Evolutionary conservation across 768 basidiomycete species (phyloP), one percentile per base, ranked within the genome.

Genomic region (Arthromyces matolae): DNA sequence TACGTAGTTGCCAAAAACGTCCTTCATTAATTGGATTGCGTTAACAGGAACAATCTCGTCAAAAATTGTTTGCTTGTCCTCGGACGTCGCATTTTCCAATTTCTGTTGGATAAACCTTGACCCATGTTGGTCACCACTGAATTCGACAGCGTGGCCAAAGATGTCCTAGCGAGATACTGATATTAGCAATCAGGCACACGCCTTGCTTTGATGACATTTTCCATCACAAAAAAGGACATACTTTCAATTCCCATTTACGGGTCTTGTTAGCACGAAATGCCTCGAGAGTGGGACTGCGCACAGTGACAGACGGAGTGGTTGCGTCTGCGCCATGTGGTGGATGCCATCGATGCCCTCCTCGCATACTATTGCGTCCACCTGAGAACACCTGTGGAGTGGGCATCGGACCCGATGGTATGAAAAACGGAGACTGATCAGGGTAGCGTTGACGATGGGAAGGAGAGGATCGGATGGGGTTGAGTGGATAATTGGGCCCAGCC

Each of bases 1-100:
- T 62, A 91, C 89, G 70, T 96, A 98, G 71, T 98, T 98, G 47
- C 94, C 95, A 62, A 95, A 98, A 36, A 96, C 89, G 61, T 96
- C 92, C 58, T 85, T 86, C 51, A 93, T 86, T 45, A 97, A 75
- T 44, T 83, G 79, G 38, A 93, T 65, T 4, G 82, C 76, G 59
- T 86, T 81, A 34, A 77, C 66, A 19, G 92, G 90, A 18, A 89
- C 77, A 56, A 97, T 89, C 69, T 98, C 95, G 40, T 88, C 83
- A 52, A 93, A 96, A 29, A 95, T 75, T 27, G 72, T 64, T 55
- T 88, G 80, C 62, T 82, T 85, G 59, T 93, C 92, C 50, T 91
- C 90, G 31, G 75, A 73, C n/a, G 80, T 75, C 5, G 91, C 86
- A 2, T 68, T 71, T 62, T 89, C 84, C 33, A 97, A 73, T 60